A percentile compares a stretch with the other conserved stretches of the same genome.
These are phyloP conservation scores for Penicillium sp. DNA, from an alignment of 2,329 filamentous ascomycete genomes.

Conservation along the genomic window DNA sequence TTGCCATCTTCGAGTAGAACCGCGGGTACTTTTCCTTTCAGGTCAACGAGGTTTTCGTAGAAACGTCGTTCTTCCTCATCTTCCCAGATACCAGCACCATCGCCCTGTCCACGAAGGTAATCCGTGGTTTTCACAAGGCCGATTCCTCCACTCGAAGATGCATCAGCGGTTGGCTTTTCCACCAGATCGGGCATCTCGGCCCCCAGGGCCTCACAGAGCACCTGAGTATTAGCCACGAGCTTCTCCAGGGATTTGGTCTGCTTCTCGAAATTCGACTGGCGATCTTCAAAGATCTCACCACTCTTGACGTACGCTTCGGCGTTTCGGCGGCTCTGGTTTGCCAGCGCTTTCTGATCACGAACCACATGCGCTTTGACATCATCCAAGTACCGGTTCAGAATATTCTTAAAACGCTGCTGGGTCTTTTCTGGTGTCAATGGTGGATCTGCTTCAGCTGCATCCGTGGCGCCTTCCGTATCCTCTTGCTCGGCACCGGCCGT, in stretches of 20 bases:
- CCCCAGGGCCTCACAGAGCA: constrained; percentile 80
- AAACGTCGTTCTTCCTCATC: constrained; percentile 97
- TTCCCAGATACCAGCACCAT: constrained; percentile 95
- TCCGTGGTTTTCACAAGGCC: constrained; percentile 91
- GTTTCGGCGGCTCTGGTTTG: constrained; percentile 83
- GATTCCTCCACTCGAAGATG: constrained; percentile 68
- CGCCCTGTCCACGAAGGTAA: constrained; percentile 82
- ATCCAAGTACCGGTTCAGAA: constrained; percentile 83
- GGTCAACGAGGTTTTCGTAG: constrained; percentile 92
- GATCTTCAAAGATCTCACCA: constrained; percentile 95
- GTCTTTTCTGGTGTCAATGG: constrained; percentile 72
- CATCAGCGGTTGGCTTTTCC: constrained; percentile 68
- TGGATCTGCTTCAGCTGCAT: constrained; percentile 57
- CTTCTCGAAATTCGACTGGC: constrained; percentile 92
- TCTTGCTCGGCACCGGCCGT: constrained; percentile 47
- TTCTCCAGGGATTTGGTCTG: constrained; percentile 89
- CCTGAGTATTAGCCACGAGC: constrained; percentile 81
- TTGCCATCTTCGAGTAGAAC: constrained; percentile 91
- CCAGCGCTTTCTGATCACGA: constrained; percentile 86
- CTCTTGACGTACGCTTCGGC: constrained; percentile 98
- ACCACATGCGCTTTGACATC: constrained; percentile 85
- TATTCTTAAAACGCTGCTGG: constrained; percentile 78
- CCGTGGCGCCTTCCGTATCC: constrained; percentile 42
- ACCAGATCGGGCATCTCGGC: constrained; percentile 91
- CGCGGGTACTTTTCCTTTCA: constrained; percentile 91